Base-by-base conservation (phyloP, 305 asterid genomes). In the Rubia occidens region DNA sequence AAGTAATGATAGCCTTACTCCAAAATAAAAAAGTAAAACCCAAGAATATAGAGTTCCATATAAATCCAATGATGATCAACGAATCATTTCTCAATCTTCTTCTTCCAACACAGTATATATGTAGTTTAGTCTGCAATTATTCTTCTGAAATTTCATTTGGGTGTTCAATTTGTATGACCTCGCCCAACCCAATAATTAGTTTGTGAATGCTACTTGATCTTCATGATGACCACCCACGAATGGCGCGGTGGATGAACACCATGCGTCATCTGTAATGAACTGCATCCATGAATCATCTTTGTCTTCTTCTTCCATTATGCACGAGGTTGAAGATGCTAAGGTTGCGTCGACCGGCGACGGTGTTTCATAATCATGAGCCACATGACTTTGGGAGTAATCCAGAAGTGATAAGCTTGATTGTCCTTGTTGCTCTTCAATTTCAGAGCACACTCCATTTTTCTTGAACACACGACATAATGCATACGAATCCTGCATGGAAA, bases 271-370 rank as follows among this genome's bases (percentile, higher is more conserved):
- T 56, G 95, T 88, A 42, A 93, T 90, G 77, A 90, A 93, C 79
- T 88, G 96, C 97, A 93, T 93, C 98, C 98, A 93, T 29, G 96
- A 93, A 53, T 93, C 98, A 73, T 92, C 98, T 56, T 85, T 89
- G 71, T 89, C 96, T 21, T 87, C 95, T 64, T 84, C 88, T 56
- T 87, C 92, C 79, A 77, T 71, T 18, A 18, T 10, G 68, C 79
- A 76, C 8, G 95, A 84, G 49, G 91, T 84, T 4, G 90, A 85
- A 24, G 90, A 87, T 66, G 90, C 85, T 68, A 93, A 70, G 35
- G 87, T 88, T 42, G 87, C 87, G 51, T 88, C 98, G 54, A 87
- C 97, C 0, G 96, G 96, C 3, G 98, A 90, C 78, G 83, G 78
- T 9, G 88, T 86, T 69, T 77, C 75, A 17, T 76, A 75, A 29